phyloP scores from a whole-genome alignment of 257 asterid species.

The Ilex asprella region DNA sequence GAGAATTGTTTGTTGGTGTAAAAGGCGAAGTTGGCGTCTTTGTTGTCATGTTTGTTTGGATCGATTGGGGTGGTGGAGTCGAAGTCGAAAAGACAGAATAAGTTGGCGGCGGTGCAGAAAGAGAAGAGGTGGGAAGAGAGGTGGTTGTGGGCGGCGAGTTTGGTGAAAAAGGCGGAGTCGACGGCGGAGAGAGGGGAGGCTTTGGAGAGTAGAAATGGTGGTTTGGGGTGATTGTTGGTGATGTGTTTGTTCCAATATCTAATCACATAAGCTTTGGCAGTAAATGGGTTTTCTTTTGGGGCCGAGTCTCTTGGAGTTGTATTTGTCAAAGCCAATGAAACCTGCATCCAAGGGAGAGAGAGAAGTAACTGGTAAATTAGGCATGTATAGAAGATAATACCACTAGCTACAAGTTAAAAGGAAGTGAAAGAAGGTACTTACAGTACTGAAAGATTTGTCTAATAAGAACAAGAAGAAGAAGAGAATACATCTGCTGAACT shows the following conservation, averaged over 20 bases:
- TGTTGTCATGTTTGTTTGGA: neutral
- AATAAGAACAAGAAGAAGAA: slow-evolving; percentile 42
- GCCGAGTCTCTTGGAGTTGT: neutral
- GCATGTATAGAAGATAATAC: neutral
- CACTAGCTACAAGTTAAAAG: slow-evolving; percentile 11
- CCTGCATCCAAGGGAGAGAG: slow-evolving; percentile 31
- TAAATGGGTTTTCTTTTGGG: slow-evolving; percentile 47
- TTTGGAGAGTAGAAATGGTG: slow-evolving; percentile 59
- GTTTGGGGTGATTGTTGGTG: slow-evolving; percentile 32
- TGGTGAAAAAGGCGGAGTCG: slow-evolving; percentile 45
- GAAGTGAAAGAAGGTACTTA: slow-evolving; percentile 24
- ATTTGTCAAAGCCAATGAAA: slow-evolving; percentile 25
- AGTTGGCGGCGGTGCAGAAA: slow-evolving; percentile 66
- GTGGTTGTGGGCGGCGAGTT: slow-evolving; percentile 41
- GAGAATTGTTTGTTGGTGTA: slow-evolving; percentile 54
- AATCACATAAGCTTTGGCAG: slow-evolving; percentile 52
- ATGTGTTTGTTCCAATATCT: slow-evolving; percentile 73
- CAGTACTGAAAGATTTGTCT: slow-evolving; percentile 25
- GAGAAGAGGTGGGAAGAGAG: slow-evolving; percentile 45
- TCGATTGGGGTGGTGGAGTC: neutral
- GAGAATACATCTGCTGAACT: slow-evolving; percentile 21
- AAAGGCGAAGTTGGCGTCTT: slow-evolving; percentile 43
- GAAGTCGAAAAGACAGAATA: slow-evolving; percentile 43
- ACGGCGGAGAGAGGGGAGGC: slow-evolving; percentile 69
- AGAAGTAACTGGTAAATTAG: slow-evolving; percentile 17